Base-by-base conservation (phyloP, 202 grass and related monocot species). In the Zizania palustris region DNA sequence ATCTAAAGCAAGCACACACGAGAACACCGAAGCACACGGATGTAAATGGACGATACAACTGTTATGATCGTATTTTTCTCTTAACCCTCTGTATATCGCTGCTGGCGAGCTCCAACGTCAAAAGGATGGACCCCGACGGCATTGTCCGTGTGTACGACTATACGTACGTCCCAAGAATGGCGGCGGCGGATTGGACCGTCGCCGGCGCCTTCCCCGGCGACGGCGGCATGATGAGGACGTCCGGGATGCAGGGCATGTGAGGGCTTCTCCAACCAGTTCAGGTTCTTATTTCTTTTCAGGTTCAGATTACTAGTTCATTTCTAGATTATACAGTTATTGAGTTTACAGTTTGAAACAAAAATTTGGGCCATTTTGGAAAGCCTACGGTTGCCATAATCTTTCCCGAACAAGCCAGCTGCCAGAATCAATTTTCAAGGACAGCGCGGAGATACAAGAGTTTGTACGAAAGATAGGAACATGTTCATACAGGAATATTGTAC, bases 121-220 rank as follows among this genome's bases (percentile, higher is more conserved):
- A 71, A 7, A 81, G 69, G 62, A 66, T 89, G 37, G 82, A 89
- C 56, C 71, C 69, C 1, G 86, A 89, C 63, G 82, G 86, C 40
- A 16, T 89, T 50, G 67, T 89, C 44, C 82, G 81, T 6, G 35
- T 64, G 11, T 89, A 89, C 7, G 15, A n/a, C 21, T 64, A 7
- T 89, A 89, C 7, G 15, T n/a, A 16, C 76, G 74, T 8, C 4
- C 64, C 3, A 88, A 80, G 35, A 43, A 75, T 8, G 22, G 22
- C 3, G 16, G 5, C 59, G 18, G 37, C 18, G 51, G 43, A 45
- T 11, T 83, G 81, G 81, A 33, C 20, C 0, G 44, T 76, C 16
- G 34, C 81, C 0, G 64, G 81, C 2, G 3, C 6, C 5, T 51
- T 70, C 65, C 72, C 81, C 20, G n/a, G 4, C 1, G 13, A 59